phyloP scores from a whole-genome alignment of 78 protist genomes.

The Tieghemostelium lacteum region DNA sequence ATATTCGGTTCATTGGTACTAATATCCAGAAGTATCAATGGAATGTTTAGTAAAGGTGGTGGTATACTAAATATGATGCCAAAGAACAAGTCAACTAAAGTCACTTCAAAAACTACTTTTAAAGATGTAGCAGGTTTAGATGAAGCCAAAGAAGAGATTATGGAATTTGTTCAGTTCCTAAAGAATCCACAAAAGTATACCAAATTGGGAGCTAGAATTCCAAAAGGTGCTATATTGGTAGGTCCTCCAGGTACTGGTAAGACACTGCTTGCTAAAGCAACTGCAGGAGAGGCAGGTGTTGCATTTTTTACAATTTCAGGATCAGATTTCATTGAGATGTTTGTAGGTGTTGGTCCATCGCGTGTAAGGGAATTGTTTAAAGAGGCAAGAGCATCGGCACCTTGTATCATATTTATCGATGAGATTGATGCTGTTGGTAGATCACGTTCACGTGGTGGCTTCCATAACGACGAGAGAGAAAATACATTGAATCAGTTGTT shows the following conservation, averaged over 20 bases:
- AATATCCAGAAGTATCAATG: constrained; percentile 7
- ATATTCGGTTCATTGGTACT: constrained; percentile 29
- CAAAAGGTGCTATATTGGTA: constrained; percentile 91
- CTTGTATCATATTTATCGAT: constrained; percentile 94
- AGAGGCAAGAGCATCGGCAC: constrained; percentile 83
- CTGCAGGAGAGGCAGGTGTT: constrained; percentile 86
- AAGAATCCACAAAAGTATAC: constrained; percentile 81
- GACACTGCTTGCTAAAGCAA: constrained; percentile 81
- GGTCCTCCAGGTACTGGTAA: constrained; percentile 98
- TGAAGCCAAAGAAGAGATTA: constrained; percentile 94
- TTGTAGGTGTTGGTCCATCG: constrained; percentile 97
- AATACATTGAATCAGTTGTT: constrained; percentile 96
- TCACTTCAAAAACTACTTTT: constrained; percentile 63
- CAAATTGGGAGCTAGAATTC: constrained; percentile 91
- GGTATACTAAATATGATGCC: not conserved
- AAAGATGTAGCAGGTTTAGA: constrained; percentile 92
- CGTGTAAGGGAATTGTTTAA: constrained; percentile 86
- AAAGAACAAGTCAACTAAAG: constrained; percentile 20
- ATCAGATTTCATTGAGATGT: constrained; percentile 95
- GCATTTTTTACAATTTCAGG: constrained; percentile 93
- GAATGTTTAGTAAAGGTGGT: not conserved
- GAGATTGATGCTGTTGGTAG: constrained; percentile 94
- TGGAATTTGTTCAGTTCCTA: constrained; percentile 95
- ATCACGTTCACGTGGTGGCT: constrained; percentile 78
- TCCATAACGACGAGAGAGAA: constrained; percentile 89